phyloP scores from a whole-genome alignment of 225 moss, liverwort and hornwort genomes.

The Polytrichum formosum region DNA sequence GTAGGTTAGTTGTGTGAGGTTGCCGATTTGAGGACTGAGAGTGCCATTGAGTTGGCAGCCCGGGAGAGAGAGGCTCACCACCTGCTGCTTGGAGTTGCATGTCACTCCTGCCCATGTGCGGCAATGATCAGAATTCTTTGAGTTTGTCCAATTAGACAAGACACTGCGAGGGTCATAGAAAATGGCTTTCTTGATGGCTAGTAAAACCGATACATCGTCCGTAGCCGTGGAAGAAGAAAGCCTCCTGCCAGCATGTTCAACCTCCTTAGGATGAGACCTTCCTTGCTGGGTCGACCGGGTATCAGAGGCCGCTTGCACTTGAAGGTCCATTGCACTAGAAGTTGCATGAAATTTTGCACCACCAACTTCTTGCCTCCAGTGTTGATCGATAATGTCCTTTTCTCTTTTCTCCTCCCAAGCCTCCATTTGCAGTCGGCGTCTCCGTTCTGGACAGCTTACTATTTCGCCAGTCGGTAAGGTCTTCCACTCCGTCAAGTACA shows the following conservation, averaged over 20 bases:
- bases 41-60: too few species aligned
- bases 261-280: not conserved
- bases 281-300: too few species aligned
- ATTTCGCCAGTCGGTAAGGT: not conserved
- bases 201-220: not conserved
- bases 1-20: too few species aligned
- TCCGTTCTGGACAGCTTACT: not conserved
- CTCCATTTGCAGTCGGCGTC: not conserved
- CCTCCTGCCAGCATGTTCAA: not conserved
- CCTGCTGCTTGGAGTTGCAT: constrained; percentile 17
- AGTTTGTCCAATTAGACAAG: not conserved
- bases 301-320: too few species aligned
- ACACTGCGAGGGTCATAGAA: not conserved
- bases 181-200: not conserved
- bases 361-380: not conserved
- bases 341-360: not conserved
- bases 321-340: too few species aligned
- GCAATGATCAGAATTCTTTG: not conserved
- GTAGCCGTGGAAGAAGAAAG: not conserved
- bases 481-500: not conserved
- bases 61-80: constrained; percentile 14
- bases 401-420: not conserved
- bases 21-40: too few species aligned
- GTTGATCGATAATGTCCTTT: not conserved
- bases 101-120: constrained; percentile 25